Base-by-base conservation (phyloP, 116 monocot genomes). In the Cymodocea nodosa region DNA sequence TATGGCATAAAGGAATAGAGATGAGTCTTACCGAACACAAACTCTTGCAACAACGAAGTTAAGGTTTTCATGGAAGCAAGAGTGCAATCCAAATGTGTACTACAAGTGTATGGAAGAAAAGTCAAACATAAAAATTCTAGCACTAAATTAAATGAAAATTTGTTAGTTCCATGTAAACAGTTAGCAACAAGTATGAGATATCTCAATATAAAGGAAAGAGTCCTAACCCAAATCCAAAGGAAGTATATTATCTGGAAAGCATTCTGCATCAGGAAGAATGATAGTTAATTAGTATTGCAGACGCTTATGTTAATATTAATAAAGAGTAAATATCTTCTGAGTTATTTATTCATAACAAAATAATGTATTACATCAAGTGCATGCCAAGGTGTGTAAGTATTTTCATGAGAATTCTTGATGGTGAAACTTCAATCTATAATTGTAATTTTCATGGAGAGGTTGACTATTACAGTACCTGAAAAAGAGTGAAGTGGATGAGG, bases 401-500 rank as follows among this genome's bases (percentile, higher is more conserved):
- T 30, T 30, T 3, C 30, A 30, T 30, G 2, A 30, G 3, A 30
- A 30, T 30, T 30, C 30, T 30, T 30, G 1, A 1, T 30, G 3
- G 3, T 30, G 30, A 1, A 30, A 30, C 30, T 30, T 30, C 30
- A 30, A 30, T 30, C 30, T 30, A 30, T 1, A 30, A 30, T 30
- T 30, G 30, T 30, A 30, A 30, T 30, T 30, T 30, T 30, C 3
- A 30, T 30, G 30, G 30, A 1, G 30, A 30, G 30, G 30, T 30
- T 30, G 30, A 30, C 3, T 22, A n/a, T 56, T 22, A 56, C 23
- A 4, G 15, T 70, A 75, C 75, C 75, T 64, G 75, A 62, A 75
- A 75, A 25, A 75, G 44, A 1, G 75, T 64, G 30, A 75, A 70
- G 18, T 75, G 75, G 70, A 75, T 75, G 64, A 75, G 75, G 52